Conservation (phyloP, 2,329 filamentous ascomycete species). For the Colletotrichum tamarilloi region DNA sequence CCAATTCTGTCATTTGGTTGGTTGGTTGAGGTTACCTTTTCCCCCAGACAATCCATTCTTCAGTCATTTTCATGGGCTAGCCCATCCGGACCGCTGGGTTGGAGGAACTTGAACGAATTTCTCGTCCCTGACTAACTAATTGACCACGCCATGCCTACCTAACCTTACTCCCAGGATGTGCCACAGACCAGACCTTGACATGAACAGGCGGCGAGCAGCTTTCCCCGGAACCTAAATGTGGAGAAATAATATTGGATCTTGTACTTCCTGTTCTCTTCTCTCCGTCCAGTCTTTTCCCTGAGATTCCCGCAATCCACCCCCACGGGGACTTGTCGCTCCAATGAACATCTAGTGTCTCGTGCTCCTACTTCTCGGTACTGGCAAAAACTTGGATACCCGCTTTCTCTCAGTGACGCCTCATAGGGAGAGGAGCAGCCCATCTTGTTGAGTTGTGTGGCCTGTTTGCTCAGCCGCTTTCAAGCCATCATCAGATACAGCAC, state of each 20-base stretch:
- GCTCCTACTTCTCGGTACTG: neutral
- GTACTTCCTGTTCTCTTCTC: neutral
- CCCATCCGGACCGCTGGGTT: constrained; percentile 3
- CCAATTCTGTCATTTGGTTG: neutral
- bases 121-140: neutral
- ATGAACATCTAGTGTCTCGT: constrained; percentile 16
- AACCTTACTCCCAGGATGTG: neutral
- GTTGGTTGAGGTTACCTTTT: neutral
- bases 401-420: constrained; percentile 9
- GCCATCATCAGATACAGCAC: neutral
- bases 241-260: neutral
- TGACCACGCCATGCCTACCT: neutral
- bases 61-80: neutral
- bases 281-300: neutral
- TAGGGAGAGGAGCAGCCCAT: neutral
- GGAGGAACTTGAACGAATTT: neutral
- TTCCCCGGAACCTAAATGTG: constrained; percentile 12
- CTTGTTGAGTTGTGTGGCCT: neutral
- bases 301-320: constrained; percentile 1
- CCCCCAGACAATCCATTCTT: constrained; percentile 25
- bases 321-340: constrained; percentile 16
- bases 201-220: neutral
- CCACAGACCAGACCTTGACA: neutral
- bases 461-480: neutral
- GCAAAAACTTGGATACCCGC: neutral